Percentiles rank a stretch among this genome's conserved stretches.
phyloP scores from a whole-genome alignment of 768 basidiomycete genomes.

The Lactarius trivialis region DNA sequence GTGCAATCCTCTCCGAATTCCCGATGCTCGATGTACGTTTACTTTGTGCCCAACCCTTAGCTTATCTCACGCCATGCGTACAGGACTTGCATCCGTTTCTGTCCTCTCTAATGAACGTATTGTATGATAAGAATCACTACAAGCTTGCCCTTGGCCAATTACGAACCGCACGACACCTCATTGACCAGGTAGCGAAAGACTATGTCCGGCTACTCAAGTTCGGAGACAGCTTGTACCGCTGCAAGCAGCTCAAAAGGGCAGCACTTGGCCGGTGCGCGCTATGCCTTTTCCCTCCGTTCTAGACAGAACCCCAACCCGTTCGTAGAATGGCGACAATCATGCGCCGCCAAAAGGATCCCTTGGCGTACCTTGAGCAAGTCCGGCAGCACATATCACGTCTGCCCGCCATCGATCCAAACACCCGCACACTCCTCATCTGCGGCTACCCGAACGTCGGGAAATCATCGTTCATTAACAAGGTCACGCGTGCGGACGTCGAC shows the following conservation, averaged over 20 bases:
- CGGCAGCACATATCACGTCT: constrained; percentile 98
- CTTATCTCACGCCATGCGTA: not conserved
- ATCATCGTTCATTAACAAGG: constrained; percentile 99
- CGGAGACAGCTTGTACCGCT: constrained; percentile 94
- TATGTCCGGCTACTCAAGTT: constrained; percentile 96
- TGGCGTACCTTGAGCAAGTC: constrained; percentile 98
- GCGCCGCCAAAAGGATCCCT: constrained; percentile 95
- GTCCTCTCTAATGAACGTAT: constrained; percentile 91
- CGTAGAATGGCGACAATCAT: constrained; percentile 96
- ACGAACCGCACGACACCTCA: constrained; percentile 90
- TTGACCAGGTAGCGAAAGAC: constrained; percentile 96
- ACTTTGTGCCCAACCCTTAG: not conserved
- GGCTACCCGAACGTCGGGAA: constrained; percentile 99
- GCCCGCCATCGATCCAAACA: constrained; percentile 96
- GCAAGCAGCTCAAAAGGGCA: constrained; percentile 96
- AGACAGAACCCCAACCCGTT: not conserved
- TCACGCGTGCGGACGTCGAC: constrained; percentile 97
- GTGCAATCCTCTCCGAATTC: constrained; percentile 90
- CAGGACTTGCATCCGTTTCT: constrained; percentile 95
- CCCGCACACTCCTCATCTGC: constrained; percentile 93
- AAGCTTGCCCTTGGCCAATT: constrained; percentile 97
- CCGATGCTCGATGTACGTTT: constrained; percentile 89
- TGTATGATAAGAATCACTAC: constrained; percentile 99
- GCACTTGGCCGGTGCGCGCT: constrained; percentile 85
- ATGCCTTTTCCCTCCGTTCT: not conserved